phyloP scores from a whole-genome alignment of 495 filamentous ascomycete species.

The Neurospora pannonica region DNA sequence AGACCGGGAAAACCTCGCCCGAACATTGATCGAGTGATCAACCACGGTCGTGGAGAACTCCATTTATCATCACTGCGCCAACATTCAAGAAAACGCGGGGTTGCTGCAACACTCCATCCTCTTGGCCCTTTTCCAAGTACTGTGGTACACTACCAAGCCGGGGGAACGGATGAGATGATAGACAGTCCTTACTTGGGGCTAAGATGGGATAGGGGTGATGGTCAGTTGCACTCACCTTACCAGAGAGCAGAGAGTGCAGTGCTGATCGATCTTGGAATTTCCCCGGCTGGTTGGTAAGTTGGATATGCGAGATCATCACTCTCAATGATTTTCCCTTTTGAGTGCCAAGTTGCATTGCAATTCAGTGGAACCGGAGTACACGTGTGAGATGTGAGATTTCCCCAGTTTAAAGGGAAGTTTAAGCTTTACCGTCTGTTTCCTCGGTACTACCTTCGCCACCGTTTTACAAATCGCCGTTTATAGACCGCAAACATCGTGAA shows the following conservation, averaged over 20 bases:
- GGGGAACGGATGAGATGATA: background rate
- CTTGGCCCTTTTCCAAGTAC: background rate
- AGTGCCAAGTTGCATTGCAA: background rate
- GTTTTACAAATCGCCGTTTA: background rate
- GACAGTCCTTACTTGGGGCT: background rate
- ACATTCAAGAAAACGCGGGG: background rate
- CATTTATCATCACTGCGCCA: background rate
- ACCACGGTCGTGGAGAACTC: background rate
- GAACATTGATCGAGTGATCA: background rate
- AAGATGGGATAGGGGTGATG: background rate
- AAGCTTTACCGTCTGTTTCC: background rate
- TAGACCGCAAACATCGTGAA: background rate
- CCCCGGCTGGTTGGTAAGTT: background rate
- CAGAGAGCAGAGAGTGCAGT: background rate
- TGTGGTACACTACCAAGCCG: too few relatives aligned
- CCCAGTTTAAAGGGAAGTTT: background rate
- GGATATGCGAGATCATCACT: background rate
- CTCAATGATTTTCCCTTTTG: background rate
- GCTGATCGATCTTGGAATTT: background rate
- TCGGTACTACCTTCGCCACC: background rate
- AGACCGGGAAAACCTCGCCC: background rate
- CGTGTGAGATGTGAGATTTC: background rate
- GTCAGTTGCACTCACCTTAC: background rate
- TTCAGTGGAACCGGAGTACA: background rate
- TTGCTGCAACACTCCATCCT: background rate